Evolutionary conservation across 306 rosid genomes (phyloP).

Genomic region (Cicer yamashitae): DNA sequence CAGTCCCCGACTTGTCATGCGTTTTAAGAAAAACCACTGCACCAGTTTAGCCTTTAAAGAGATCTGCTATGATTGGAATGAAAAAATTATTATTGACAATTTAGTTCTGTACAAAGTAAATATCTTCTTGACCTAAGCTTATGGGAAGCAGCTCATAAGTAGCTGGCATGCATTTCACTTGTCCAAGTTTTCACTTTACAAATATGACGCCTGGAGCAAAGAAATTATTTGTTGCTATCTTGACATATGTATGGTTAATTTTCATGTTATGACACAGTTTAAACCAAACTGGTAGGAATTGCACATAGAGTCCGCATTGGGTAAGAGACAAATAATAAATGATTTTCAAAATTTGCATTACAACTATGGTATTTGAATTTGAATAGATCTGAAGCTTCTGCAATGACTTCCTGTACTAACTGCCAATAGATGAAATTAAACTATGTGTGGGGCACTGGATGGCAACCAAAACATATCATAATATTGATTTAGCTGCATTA

Average conservation of each 20-base stretch:
- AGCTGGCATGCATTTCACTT: background rate
- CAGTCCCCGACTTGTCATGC: background rate
- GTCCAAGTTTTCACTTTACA: background rate
- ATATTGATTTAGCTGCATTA: constrained; percentile 7
- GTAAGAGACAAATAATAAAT: constrained; percentile 7
- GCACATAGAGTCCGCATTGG: background rate
- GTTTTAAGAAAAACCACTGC: background rate
- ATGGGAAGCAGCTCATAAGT: constrained; percentile 21
- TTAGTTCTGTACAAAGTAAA: constrained; percentile 5
- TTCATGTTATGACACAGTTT: background rate
- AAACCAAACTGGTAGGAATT: background rate
- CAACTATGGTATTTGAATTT: background rate
- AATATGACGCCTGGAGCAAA: background rate
- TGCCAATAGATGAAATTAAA: background rate
- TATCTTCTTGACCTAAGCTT: constrained; percentile 21
- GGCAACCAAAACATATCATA: constrained; percentile 13
- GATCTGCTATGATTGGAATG: too few species aligned
- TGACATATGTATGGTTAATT: constrained; percentile 8
- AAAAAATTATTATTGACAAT: background rate
- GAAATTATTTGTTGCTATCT: background rate
- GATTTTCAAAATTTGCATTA: background rate
- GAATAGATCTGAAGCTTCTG: background rate
- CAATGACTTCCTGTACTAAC: background rate
- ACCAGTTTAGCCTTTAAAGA: background rate
- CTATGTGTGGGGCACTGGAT: background rate